Conservation (phyloP, 1,284 basidiomycete genomes). For the Singerocomus inundabilis region DNA sequence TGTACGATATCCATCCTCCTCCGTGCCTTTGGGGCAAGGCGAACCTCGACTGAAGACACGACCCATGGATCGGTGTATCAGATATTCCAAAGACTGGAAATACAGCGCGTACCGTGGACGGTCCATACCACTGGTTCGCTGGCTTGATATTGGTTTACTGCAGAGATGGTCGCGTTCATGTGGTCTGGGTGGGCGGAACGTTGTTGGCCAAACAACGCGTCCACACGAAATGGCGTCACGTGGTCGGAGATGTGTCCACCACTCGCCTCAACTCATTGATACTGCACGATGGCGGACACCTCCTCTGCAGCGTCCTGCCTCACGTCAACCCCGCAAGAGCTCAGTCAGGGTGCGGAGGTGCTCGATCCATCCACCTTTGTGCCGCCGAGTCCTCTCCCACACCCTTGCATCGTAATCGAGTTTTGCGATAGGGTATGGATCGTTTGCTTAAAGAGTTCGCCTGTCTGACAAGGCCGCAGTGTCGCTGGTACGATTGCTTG, state of each 20-base stretch:
- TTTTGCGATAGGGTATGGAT: conserved; percentile 80
- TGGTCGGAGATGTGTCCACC: conserved; percentile 4
- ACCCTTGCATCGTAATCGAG: conserved; percentile 65
- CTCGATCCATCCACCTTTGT: conserved; percentile 57
- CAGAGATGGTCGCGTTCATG: conserved; percentile 17
- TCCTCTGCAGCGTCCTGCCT: conserved; percentile 5
- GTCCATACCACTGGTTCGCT: conserved; percentile 43
- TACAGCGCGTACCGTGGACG: conserved; percentile 49
- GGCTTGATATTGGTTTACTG: conserved; percentile 3
- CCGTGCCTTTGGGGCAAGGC: conserved; percentile 63
- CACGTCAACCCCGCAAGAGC: conserved; percentile 6
- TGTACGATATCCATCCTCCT: conserved; percentile 73
- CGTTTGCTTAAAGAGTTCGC: background rate
- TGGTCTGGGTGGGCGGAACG: conserved; percentile 15
- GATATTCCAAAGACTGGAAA: background rate
- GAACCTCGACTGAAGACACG: conserved; percentile 71
- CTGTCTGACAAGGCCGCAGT: conserved; percentile 41
- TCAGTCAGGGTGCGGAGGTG: conserved; percentile 2
- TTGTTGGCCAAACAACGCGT: conserved; percentile 43
- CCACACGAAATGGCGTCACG: conserved; percentile 27
- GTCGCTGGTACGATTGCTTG: conserved; percentile 58
- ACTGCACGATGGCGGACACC: conserved; percentile 16
- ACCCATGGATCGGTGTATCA: background rate
- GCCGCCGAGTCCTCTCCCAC: conserved; percentile 48
- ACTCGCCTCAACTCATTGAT: background rate